These are phyloP conservation scores for Diplodia sapinea DNA, from an alignment of 2,329 filamentous ascomycete genomes.

Conservation along the genomic window DNA sequence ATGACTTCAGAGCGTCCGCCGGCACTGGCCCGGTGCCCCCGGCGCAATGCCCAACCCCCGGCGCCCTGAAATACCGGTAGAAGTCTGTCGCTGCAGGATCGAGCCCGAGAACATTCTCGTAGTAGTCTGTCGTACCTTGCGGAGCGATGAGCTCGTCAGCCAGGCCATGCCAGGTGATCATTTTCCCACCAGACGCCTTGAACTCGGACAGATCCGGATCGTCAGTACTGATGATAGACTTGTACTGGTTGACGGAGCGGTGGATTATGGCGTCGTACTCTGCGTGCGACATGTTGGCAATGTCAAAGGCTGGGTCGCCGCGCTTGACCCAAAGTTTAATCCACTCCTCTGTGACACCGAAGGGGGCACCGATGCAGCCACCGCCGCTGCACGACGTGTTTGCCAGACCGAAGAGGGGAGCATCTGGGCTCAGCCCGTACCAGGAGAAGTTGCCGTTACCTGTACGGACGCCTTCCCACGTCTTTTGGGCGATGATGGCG, in stretches of 20 bases:
- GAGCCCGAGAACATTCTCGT: conserved; percentile 5
- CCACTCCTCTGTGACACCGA: conserved; percentile 32
- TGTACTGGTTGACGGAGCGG: conserved; percentile 41
- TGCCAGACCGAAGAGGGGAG: conserved; percentile 39
- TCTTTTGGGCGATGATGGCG: conserved; percentile 40
- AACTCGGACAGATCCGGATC: conserved; percentile 49
- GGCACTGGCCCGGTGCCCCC: conserved; percentile 1
- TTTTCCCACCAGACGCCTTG: conserved; percentile 47
- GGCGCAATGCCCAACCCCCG: conserved; percentile 33
- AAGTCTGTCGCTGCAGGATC: conserved; percentile 32
- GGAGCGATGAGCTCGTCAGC: conserved; percentile 18
- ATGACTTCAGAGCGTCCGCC: background rate
- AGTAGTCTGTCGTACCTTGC: conserved; percentile 13
- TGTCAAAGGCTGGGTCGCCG: conserved; percentile 31
- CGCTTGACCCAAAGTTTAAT: conserved; percentile 34
- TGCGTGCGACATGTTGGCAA: conserved; percentile 39
- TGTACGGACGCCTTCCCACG: conserved; percentile 42
- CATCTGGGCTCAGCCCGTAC: conserved; percentile 43
- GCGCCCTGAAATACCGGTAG: conserved; percentile 33
- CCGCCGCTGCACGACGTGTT: conserved; percentile 27
- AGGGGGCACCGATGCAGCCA: conserved; percentile 33
- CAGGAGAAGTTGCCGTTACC: conserved; percentile 39
- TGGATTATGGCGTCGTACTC: conserved; percentile 38
- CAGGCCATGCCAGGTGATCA: conserved; percentile 52
- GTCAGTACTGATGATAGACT: conserved; percentile 45